A percentile compares a stretch with the other conserved stretches of the same genome.
Evolutionary conservation across 2,329 filamentous ascomycete genomes (phyloP).

Genomic region (Geosmithia morbida): DNA sequence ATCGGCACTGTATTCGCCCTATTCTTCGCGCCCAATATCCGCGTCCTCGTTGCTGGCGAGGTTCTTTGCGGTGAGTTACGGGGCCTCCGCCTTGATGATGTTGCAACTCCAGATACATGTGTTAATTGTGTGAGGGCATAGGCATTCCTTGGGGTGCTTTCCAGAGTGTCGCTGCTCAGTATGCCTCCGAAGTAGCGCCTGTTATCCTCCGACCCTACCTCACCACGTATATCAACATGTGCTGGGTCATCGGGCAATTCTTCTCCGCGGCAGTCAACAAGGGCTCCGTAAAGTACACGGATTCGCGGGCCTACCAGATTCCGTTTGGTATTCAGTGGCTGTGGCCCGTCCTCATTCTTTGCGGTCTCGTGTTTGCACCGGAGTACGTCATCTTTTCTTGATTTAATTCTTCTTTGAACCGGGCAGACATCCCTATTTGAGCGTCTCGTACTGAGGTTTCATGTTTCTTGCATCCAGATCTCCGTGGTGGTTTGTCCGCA

Average conservation of each 20-base stretch:
- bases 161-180: slow-evolving; percentile 35
- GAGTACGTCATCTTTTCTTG: slow-evolving; percentile 17
- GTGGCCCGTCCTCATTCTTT: slow-evolving; percentile 31
- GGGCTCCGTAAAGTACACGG: slow-evolving; percentile 19
- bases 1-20: slow-evolving; percentile 35
- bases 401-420: not conserved
- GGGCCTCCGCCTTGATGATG: not conserved
- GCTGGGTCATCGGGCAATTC: slow-evolving; percentile 42
- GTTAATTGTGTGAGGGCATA: slow-evolving; percentile 4
- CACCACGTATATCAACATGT: slow-evolving; percentile 41
- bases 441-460: not conserved
- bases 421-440: slow-evolving; percentile 1
- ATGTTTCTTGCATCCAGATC: slow-evolving; percentile 13
- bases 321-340: slow-evolving; percentile 39
- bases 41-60: slow-evolving; percentile 31
- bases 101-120: not conserved
- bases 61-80: slow-evolving; percentile 20
- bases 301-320: slow-evolving; percentile 33
- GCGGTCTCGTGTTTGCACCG: slow-evolving; percentile 28
- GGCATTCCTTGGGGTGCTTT: slow-evolving; percentile 39
- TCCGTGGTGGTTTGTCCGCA: slow-evolving; percentile 36
- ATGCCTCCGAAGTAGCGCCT: slow-evolving; percentile 37
- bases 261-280: slow-evolving; percentile 31
- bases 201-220: slow-evolving; percentile 33
- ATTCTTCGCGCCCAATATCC: slow-evolving; percentile 34